Conservation (phyloP, 1,284 basidiomycete species). For the Mycocalia duriaeana region DNA sequence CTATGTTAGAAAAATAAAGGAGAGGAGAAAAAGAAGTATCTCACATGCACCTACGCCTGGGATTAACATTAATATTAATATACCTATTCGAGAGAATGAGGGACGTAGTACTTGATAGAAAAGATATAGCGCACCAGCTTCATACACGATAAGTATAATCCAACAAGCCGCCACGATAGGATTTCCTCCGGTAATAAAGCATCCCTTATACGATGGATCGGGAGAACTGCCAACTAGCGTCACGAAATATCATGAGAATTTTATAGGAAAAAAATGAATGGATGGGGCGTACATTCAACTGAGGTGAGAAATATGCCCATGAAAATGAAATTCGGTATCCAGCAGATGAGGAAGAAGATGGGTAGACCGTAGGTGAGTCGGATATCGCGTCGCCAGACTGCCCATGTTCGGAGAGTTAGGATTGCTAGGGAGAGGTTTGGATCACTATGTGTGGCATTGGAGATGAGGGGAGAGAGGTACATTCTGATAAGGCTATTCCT, state of each 20-base stretch:
- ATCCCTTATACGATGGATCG: neutral
- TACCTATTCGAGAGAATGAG: neutral
- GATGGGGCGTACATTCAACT: neutral
- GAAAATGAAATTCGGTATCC: neutral
- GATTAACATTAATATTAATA: neutral
- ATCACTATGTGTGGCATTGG: too few relatives aligned
- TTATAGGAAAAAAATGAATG: neutral
- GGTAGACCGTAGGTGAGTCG: neutral
- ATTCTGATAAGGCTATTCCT: too few relatives aligned
- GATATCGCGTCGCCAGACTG: neutral
- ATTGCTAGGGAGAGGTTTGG: neutral
- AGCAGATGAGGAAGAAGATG: neutral
- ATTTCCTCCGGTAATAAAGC: neutral
- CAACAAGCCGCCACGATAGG: neutral
- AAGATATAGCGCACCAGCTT: neutral
- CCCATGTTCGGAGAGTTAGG: neutral
- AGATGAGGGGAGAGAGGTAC: too few relatives aligned
- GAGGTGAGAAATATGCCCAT: neutral
- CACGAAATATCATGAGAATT: neutral
- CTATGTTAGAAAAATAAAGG: neutral
- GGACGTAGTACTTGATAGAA: neutral
- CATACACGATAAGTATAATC: neutral
- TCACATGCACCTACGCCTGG: neutral
- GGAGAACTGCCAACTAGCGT: neutral
- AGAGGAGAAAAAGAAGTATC: neutral